Conservation (phyloP, 163 green algal species). For the Chlamydomonas reinhardtii region DNA sequence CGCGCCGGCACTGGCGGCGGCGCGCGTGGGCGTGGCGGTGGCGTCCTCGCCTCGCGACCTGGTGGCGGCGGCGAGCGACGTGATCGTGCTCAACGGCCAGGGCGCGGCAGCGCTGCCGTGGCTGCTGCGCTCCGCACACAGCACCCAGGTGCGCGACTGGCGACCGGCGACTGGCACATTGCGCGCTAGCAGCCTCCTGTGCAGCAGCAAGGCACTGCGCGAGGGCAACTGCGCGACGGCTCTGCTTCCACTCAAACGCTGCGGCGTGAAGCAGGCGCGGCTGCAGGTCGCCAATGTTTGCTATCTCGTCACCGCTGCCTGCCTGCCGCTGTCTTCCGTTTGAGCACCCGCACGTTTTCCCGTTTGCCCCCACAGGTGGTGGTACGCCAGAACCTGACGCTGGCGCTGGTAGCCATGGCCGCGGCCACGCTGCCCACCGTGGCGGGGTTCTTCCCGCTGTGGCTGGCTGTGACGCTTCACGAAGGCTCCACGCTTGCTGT, state of each 20-base stretch:
- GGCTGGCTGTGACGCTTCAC: slow-evolving; percentile 94
- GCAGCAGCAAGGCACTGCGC: too few relatives aligned
- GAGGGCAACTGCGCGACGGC: too few relatives aligned
- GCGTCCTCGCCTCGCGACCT: slow-evolving; percentile 76
- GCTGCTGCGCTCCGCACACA: slow-evolving; percentile 77
- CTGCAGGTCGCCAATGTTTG: too few relatives aligned
- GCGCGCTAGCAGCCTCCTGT: too few relatives aligned
- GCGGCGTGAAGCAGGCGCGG: too few relatives aligned
- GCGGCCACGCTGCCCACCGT: slow-evolving; percentile 83
- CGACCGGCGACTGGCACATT: too few relatives aligned
- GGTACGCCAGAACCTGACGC: slow-evolving; percentile 70
- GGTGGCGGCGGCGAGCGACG: slow-evolving; percentile 80
- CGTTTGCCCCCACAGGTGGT: neutral
- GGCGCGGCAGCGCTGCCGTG: slow-evolving; percentile 84
- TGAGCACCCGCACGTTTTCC: too few relatives aligned
- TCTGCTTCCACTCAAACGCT: too few relatives aligned
- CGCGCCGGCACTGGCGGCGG: slow-evolving; percentile 86
- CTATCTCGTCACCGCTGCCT: neutral
- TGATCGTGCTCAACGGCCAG: slow-evolving; percentile 84
- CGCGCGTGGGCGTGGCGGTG: slow-evolving; percentile 83
- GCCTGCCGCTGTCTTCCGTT: neutral
- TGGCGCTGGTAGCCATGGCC: slow-evolving; percentile 83
- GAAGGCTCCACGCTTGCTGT: slow-evolving; percentile 95
- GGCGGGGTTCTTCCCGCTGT: slow-evolving; percentile 90
- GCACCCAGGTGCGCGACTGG: slow-evolving; percentile 68